Base-by-base conservation (phyloP, 78 protist species). In the Chrysochromulina tobinii region DNA sequence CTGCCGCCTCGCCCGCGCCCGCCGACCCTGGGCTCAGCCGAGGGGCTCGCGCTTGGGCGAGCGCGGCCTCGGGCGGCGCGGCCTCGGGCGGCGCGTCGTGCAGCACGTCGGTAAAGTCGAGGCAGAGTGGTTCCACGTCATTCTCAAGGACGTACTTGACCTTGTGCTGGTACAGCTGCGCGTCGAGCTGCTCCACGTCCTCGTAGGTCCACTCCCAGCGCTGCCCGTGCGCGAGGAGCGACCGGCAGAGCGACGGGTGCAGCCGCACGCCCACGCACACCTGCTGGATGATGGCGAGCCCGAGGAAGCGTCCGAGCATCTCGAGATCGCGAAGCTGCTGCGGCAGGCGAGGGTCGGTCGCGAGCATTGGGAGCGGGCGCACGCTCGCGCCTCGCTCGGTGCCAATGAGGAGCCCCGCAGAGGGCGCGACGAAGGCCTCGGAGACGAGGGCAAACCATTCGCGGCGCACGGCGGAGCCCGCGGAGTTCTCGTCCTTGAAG, bases 401-500 rank as follows among this genome's bases (percentile, higher is more conserved):
- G 48, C 48, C 5, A 7, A 57, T 14, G 18, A 83, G 23, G 51
- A 57, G 88, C 73, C 20, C 54, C 53, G 3, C 67, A 0, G 9
- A 7, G 15, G 68, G 23, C 54, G 17, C 12, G 53, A 59, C 2
- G 27, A 83, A 27, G 20, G 88, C 64, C 48, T 83, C 73, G 21
- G 73, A 59, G 21, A 59, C 88, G 48, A 59, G 61, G 21, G 68
- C 25, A 55, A 83, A 83, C 88, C 88, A 83, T 18, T 83, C 88
- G 3, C 88, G 64, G 48, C 15, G 15, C 50, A 83, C 88, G 48
- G 88, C 88, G 14, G 88, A 59, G 48, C 88, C 88, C 68, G 64
- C 68, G 38, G 88, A 55, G 67, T 59, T 83, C 68, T 83, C 88
- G 68, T 57, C 68, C 88, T 83, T 83, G 68, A 83, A 83, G 88